These are phyloP conservation scores for Apophysomyces ossiformis DNA, from an alignment of 371 early-diverging fungal species.

Conservation along the genomic window DNA sequence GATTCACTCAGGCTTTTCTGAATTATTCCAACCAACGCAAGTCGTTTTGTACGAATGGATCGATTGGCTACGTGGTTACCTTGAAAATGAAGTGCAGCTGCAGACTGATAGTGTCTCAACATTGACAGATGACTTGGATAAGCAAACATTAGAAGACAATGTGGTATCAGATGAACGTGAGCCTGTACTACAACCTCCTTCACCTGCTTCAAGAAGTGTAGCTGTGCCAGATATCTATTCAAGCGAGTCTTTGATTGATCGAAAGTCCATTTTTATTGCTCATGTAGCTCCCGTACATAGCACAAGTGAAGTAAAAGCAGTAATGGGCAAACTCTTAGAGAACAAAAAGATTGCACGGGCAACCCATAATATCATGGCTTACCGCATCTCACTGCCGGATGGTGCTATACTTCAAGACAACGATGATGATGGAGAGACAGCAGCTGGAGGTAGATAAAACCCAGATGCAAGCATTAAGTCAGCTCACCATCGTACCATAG, in stretches of 20 bases:
- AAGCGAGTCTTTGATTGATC: conserved; percentile 70
- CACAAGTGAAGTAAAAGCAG: conserved; percentile 62
- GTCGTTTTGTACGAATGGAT: conserved; percentile 84
- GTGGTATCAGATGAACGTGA: conserved; percentile 15
- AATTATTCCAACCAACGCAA: conserved; percentile 66
- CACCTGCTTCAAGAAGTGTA: conserved; percentile 20
- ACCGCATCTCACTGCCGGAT: conserved; percentile 68
- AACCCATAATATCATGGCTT: conserved; percentile 92
- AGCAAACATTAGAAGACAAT: conserved; percentile 16
- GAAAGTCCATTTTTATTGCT: conserved; percentile 86
- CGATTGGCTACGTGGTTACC: conserved; percentile 66
- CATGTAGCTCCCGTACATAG: conserved; percentile 73
- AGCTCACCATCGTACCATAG: conserved; percentile 21
- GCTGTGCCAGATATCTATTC: conserved; percentile 47
- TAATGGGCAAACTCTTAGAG: conserved; percentile 63
- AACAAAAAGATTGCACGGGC: conserved; percentile 83
- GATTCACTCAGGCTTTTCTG: conserved; percentile 58
- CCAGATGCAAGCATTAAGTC: background rate
- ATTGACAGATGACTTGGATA: conserved; percentile 12
- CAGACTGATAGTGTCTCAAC: conserved; percentile 19
- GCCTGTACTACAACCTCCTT: background rate
- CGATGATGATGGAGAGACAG: conserved; percentile 86
- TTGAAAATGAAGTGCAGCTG: conserved; percentile 45
- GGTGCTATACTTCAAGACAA: conserved; percentile 71
- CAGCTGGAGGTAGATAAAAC: conserved; percentile 65